Base-by-base conservation (phyloP, 768 basidiomycete species). In the Tricholoma furcatifolium region DNA sequence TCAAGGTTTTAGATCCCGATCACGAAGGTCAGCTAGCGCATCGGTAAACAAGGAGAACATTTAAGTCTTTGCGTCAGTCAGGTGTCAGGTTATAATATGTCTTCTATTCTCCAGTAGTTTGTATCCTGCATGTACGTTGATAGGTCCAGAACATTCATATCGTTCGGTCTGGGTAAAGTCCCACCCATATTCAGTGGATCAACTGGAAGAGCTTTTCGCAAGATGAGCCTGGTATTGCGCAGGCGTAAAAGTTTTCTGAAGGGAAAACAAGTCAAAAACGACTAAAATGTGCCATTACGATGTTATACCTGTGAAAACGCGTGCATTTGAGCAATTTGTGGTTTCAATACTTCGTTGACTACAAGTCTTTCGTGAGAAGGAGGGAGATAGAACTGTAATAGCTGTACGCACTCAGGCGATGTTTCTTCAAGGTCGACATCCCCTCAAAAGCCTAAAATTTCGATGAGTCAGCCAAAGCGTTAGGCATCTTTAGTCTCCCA, bases 281-380 rank as follows among this genome's bases (percentile, higher is more conserved):
- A n/a, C 35, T 31, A 27, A 47, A 43, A 20, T 12, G 27, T 45
- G 10, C 9, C 21, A 15, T 15, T 32, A 42, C 5, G 21, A 12
- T 20, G 44, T 11, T n/a, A 47, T 58, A 91, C 91, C 83, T 93
- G 91, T 12, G 91, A 91, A 68, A 93, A 93, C 4, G 91, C 91
- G 60, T 93, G 91, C 79, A 93, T 85, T 51, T 86, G 81, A 0
- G 86, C 74, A 51, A 93, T 91, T 60, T 91, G 75, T 2, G 70
- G 71, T 70, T 88, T 92, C 62, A 93, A 65, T 8, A 85, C 62
- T 20, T 90, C 85, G 61, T 93, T 92, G 53, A 93, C 91, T 93
- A 55, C 15, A 23, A 18, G 3, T 47, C 20, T 46, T 38, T 43
- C 10, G 51, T 57, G 39, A 50, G 36, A 44, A 18, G 34, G 36